phyloP scores from a whole-genome alignment of 768 basidiomycete species.

The Phanerochaete carnosa region DNA sequence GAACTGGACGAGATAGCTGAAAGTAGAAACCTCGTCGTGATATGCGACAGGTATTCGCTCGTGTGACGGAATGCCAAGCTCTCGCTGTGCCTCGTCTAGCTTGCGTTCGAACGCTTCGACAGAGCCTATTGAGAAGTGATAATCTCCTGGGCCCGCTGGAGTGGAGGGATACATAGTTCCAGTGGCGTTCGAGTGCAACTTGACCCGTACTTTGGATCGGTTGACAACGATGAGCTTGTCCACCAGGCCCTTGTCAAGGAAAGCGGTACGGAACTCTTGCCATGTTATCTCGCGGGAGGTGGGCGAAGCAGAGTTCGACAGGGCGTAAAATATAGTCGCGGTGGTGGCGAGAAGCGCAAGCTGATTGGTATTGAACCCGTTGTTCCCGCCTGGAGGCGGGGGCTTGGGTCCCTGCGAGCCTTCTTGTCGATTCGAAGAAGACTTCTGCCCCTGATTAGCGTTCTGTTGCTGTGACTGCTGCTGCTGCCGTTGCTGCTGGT shows the following conservation, averaged over 20 bases:
- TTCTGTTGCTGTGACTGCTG: slow-evolving; percentile 24
- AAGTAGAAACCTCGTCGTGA: slow-evolving; percentile 87
- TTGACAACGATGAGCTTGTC: slow-evolving; percentile 93
- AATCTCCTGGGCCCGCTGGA: slow-evolving; percentile 54
- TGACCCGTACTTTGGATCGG: slow-evolving; percentile 84
- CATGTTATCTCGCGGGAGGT: slow-evolving; percentile 92
- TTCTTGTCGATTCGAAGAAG: slow-evolving; percentile 22
- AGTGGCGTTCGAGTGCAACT: slow-evolving; percentile 87
- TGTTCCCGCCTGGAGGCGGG: slow-evolving; percentile 38
- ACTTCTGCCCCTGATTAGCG: slow-evolving; percentile 26
- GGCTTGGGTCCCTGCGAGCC: slow-evolving; percentile 39
- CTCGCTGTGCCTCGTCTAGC: slow-evolving; percentile 88
- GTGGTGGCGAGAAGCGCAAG: slow-evolving; percentile 54
- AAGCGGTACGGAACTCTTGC: slow-evolving; percentile 98
- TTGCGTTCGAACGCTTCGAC: slow-evolving; percentile 96
- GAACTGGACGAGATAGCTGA: slow-evolving; percentile 81
- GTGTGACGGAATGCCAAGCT: slow-evolving; percentile 86
- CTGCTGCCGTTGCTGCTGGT: slow-evolving; percentile 35
- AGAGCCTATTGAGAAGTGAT: slow-evolving; percentile 96
- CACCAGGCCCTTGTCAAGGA: slow-evolving; percentile 95
- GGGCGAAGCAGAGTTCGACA: slow-evolving; percentile 43
- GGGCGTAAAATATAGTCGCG: slow-evolving; percentile 63
- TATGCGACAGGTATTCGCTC: slow-evolving; percentile 98
- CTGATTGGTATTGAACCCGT: slow-evolving; percentile 54
- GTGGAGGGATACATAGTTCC: slow-evolving; percentile 71